Percentiles rank a stretch among this genome's conserved stretches.
These are phyloP conservation scores for Erythrophleum ivorense DNA, from an alignment of 331 rosid genomes.

Conservation along the genomic window DNA sequence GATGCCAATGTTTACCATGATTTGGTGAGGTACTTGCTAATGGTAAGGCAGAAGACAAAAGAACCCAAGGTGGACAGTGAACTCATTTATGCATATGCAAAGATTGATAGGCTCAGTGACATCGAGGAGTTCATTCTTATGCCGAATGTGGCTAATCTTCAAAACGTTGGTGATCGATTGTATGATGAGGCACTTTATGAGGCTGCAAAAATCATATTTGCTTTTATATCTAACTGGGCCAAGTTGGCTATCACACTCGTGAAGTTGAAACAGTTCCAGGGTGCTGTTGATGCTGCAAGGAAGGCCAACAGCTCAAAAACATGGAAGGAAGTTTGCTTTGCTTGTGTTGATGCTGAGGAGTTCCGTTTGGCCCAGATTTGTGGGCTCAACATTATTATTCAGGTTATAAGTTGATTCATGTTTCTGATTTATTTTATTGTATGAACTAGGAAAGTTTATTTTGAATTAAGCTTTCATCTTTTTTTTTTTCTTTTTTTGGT, in stretches of 20 bases:
- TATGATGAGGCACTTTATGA: conserved; percentile 94
- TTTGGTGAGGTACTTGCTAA: conserved; percentile 91
- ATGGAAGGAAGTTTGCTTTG: conserved; percentile 99
- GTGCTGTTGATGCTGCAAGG: conserved; percentile 99
- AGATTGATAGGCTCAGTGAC: conserved; percentile 94
- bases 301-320: conserved; percentile 99
- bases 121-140: conserved; percentile 96
- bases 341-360: conserved; percentile 99
- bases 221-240: conserved; percentile 99
- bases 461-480: conserved; percentile 14
- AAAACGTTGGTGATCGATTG: conserved; percentile 93
- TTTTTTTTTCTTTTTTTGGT: background rate
- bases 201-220: conserved; percentile 95
- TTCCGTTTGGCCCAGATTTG: conserved; percentile 99
- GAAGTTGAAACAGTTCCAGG: conserved; percentile 94
- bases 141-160: conserved; percentile 99
- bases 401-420: conserved; percentile 56
- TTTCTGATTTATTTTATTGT: background rate
- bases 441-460: background rate
- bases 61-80: conserved; percentile 99
- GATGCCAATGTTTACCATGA: conserved; percentile 84
- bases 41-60: conserved; percentile 94
- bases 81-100: conserved; percentile 97
- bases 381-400: conserved; percentile 95
- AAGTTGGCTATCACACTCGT: conserved; percentile 97